Evolutionary conservation across 768 basidiomycete species (phyloP).

Genomic region (Fistulinella prunicolor): DNA sequence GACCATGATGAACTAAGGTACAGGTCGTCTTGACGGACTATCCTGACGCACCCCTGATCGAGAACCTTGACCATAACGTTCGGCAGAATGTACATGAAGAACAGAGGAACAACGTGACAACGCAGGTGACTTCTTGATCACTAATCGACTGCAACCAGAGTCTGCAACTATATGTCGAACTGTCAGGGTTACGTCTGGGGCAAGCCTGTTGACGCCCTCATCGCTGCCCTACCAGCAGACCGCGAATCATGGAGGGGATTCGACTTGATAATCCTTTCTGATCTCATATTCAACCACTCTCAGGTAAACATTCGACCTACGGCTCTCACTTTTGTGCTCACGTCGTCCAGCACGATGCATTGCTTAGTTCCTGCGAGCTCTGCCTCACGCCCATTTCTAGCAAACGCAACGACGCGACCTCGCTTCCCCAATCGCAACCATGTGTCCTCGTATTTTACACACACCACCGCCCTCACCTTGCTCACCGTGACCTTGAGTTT

Average conservation of each 20-base stretch:
- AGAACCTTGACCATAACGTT: constrained; percentile 75
- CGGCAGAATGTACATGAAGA: constrained; percentile 45
- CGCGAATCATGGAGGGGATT: constrained; percentile 40
- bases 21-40: constrained; percentile 91
- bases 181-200: constrained; percentile 85
- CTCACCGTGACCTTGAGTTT: constrained; percentile 79
- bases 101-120: constrained; percentile 18
- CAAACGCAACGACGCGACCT: constrained; percentile 6
- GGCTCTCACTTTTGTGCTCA: constrained; percentile 1
- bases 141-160: constrained; percentile 28
- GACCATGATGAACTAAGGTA: background rate
- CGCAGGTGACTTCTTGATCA: constrained; percentile 35
- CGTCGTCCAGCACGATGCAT: constrained; percentile 64
- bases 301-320: constrained; percentile 48
- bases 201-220: constrained; percentile 37
- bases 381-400: constrained; percentile 28
- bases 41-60: constrained; percentile 71
- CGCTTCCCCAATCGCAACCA: constrained; percentile 23
- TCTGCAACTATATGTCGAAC: background rate
- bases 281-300: constrained; percentile 93
- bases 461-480: constrained; percentile 83
- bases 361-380: constrained; percentile 69
- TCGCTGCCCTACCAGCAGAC: constrained; percentile 27
- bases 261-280: constrained; percentile 84
- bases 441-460: constrained; percentile 82